Base-by-base conservation (phyloP, 139 green algal genomes). In the Mesostigma viride region DNA sequence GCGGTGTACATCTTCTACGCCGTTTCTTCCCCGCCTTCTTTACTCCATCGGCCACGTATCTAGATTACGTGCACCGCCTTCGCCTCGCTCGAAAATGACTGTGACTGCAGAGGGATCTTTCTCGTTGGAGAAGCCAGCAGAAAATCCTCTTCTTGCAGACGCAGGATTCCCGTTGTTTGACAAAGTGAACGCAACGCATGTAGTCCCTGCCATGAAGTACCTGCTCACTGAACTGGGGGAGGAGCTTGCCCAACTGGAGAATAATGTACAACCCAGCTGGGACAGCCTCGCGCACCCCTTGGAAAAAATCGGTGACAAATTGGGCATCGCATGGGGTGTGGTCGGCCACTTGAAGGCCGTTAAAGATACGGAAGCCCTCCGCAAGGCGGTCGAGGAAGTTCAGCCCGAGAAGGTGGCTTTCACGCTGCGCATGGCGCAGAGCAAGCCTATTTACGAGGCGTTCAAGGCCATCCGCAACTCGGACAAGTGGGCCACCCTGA, bases 261-360 rank as follows among this genome's bases (percentile, higher is more conserved):
- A 59, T 1, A 60, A 35, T 24, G 76, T 89, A 8, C 1, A 73
- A 53, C 76, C 83, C 1, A 86, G 73, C 4, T 97, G 91, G 88
- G 53, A 81, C 30, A 79, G 64, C 0, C 78, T 97, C 31, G 85
- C 94, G 58, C 77, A 90, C 65, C 89, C 91, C 0, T 68, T 96
- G 48, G 91, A 97, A 77, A 73, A 77, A 27, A 82, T 97, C 5
- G 67, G 60, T 0, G 91, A 96, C 79, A 76, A 78, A 6, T 81
- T 96, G 45, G 70, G 77, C 44, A 71, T 86, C 26, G 79, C 85
- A 4, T 97, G 91, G 91, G 88, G 90, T 70, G 82, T 88, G 26
- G 90, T 97, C 4, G 79, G 57, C 31, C 91, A 97, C 77, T 86
- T 97, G 24, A 97, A 97, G 84, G 87, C 85, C 1, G 91, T 97